phyloP scores from a whole-genome alignment of 2,329 filamentous ascomycete genomes.

The Aspergillus hiratsukae region DNA sequence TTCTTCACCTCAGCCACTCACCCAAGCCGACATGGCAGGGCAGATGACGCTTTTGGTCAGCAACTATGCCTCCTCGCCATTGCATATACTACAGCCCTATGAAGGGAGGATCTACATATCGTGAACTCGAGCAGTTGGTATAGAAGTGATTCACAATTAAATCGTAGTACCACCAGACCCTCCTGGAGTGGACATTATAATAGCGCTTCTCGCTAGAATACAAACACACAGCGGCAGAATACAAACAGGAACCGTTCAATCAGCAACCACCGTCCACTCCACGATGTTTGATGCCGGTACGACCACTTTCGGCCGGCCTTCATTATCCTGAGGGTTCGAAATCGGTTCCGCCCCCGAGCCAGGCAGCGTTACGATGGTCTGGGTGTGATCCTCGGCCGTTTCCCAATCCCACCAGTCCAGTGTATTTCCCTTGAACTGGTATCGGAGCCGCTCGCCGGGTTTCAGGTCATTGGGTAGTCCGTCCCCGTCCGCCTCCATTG shows the following conservation, averaged over 20 bases:
- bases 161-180: no score
- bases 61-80: constrained; percentile 9
- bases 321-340: constrained; percentile 2
- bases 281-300: constrained; percentile 2
- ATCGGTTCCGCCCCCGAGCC: constrained; percentile 3
- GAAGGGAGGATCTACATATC: constrained; percentile 19
- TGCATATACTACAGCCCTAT: constrained; percentile 11
- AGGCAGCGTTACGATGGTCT: constrained; percentile 6
- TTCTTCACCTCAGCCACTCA: constrained; percentile 7
- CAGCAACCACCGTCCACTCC: constrained; percentile 1
- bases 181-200: no score
- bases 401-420: constrained; percentile 2
- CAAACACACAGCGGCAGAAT: no score
- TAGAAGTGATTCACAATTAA: no score
- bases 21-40: background rate
- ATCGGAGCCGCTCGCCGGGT: constrained; percentile 3
- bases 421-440: constrained; percentile 4
- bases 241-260: no score
- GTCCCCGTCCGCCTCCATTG: background rate
- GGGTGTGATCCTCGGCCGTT: background rate
- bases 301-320: constrained; percentile 1
- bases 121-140: background rate
- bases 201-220: no score
- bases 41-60: constrained; percentile 17
- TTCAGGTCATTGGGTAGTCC: constrained; percentile 1